Base-by-base conservation (phyloP, 31 red algal species). In the Asparagopsis taxiformis region DNA sequence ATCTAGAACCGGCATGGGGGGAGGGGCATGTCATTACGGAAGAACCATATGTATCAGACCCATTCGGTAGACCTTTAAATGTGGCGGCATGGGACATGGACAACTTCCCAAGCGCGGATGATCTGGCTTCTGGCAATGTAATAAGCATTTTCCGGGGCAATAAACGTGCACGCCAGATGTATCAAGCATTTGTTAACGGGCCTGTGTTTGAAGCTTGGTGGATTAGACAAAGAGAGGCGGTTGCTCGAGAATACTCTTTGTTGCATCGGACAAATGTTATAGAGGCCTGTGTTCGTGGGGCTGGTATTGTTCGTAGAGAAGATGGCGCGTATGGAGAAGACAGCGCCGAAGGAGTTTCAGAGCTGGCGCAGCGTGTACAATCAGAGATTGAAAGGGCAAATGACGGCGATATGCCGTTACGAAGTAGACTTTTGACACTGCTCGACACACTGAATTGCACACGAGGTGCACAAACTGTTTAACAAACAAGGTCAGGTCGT, bases 161-260 rank as follows among this genome's bases (percentile, higher is more conserved):
- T 29, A 71, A 51, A 31, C 52, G 65, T 9, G 41, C 66, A 26
- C 49, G 49, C 2, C 35, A 21, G 28, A 35, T 82, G 17, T 82
- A 82, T 32, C 23, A 70, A 59, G 23, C 28, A 44, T 82, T 82
- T 59, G 65, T 82, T 13, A 28, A 36, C 19, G 78, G 78, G 22
- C 55, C 78, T 20, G 52, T 82, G 23, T 82, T 82, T 63, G 25
- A 56, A 44, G 66, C 56, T 56, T 82, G 78, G 78, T 82, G 64
- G 64, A 32, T 37, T 17, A 57, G 44, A 31, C 65, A 64, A 1
- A 31, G 55, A 15, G 28, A 9, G 31, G 53, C 29, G 6, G 78
- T 66, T 72, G 66, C 51, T 32, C 35, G 28, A 21, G 35, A 70
- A 55, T 82, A 66, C 41, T 28, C 29, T 2, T 19, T 26, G 51